These are phyloP conservation scores for Hymenochaete sp. DNA, from an alignment of 1,284 basidiomycete genomes.

Conservation along the genomic window DNA sequence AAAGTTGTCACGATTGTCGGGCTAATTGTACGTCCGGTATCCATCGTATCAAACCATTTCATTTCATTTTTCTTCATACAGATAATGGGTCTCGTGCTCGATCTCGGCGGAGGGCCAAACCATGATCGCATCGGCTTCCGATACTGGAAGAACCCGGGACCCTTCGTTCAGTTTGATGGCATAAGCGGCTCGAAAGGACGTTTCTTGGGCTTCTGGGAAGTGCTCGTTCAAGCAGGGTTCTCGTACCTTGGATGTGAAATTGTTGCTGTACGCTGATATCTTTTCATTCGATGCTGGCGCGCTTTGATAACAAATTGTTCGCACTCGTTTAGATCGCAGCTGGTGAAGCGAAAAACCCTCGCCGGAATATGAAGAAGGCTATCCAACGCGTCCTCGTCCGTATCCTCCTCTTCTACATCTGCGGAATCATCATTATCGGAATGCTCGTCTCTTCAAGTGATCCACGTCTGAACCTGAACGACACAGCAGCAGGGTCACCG, in stretches of 20 bases:
- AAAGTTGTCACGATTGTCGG: constrained; percentile 72
- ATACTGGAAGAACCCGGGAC: constrained; percentile 68
- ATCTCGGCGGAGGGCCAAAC: constrained; percentile 57
- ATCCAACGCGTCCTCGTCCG: constrained; percentile 64
- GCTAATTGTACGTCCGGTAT: constrained; percentile 39
- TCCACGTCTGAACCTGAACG: constrained; percentile 42
- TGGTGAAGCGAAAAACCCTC: constrained; percentile 64
- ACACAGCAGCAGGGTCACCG: constrained; percentile 64
- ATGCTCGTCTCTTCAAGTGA: constrained; percentile 68
- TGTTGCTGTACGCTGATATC: constrained; percentile 59
- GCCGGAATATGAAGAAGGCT: constrained; percentile 58
- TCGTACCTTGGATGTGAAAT: constrained; percentile 80
- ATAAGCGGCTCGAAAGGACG: constrained; percentile 53
- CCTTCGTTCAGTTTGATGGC: constrained; percentile 50
- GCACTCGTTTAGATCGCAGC: constrained; percentile 53
- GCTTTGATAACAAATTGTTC: not conserved
- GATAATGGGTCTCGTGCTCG: constrained; percentile 55
- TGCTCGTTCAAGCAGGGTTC: constrained; percentile 72
- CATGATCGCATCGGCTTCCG: constrained; percentile 48
- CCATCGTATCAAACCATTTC: constrained; percentile 19
- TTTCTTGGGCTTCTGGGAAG: constrained; percentile 61
- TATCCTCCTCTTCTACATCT: constrained; percentile 70
- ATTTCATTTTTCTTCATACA: not conserved
- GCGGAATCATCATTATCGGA: constrained; percentile 60
- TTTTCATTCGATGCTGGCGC: not conserved